Base-by-base conservation (phyloP, 306 rosid species). In the Corylus heterophylla region DNA sequence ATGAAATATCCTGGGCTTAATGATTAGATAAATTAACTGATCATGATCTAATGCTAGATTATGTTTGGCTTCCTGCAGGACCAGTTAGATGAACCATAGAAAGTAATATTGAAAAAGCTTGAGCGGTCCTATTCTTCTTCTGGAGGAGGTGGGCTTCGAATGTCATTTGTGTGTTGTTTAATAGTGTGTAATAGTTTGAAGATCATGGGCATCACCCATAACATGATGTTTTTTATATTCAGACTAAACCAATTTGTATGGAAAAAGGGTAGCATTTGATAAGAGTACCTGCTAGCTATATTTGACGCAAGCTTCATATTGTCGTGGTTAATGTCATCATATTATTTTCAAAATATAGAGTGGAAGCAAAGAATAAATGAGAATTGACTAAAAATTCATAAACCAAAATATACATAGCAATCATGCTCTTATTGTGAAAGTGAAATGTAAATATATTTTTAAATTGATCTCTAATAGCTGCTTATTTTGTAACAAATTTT, bases 81-180 rank as follows among this genome's bases (percentile, higher is more conserved):
- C 83, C 93, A 88, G 84, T 86, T 93, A 59, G 98, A 93, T 50
- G 98, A 93, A 86, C 91, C 97, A 52, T 93, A 89, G 92, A 80
- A 79, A 71, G 75, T 75, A 71, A 73, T 78, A 16, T 31, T 73
- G 29, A 54, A 73, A 54, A 75, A 81, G 85, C 79, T 48, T 73
- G 83, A 80, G 54, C 74, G 73, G 75, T 79, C 83, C 76, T 76
- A 47, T 79, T 83, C 88, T 81, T 88, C 84, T 87, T 79, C 76
- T 83, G 84, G 73, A 78, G 83, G 89, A 85, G 90, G 87, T 89
- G 92, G 97, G 89, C 90, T 85, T 78, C 75, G 83, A 91, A 87
- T 89, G 93, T 86, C 87, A 81, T 87, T 86, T 82, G 75, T 85
- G 74, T 78, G 85, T 79, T 83, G 82, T 83, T 85, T 79, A 86